Evolutionary conservation across 257 asterid species (phyloP).

Genomic region (Solanum corneliomulleri): DNA sequence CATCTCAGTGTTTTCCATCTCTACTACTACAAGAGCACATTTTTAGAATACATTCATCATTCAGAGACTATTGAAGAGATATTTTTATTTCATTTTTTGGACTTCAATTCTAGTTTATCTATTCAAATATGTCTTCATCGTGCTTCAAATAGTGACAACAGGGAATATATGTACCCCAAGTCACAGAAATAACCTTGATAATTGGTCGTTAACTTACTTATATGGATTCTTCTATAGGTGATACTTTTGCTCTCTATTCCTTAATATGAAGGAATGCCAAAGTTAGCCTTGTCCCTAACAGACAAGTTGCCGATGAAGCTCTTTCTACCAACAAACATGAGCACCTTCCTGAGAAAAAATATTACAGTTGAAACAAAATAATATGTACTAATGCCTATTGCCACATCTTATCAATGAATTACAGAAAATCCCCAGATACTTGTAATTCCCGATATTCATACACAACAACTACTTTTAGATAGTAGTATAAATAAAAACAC

Average conservation of each 20-base stretch:
- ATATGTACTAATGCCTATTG: too few species aligned
- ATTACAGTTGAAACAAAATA: too few species aligned
- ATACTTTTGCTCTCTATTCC: too few species aligned
- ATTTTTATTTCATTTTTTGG: slow-evolving; percentile 77
- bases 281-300: slow-evolving; percentile 83
- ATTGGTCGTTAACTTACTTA: not conserved
- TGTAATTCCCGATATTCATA: too few species aligned
- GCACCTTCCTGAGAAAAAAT: slow-evolving; percentile 42
- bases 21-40: slow-evolving; percentile 83
- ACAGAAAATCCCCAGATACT: too few species aligned
- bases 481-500: too few species aligned
- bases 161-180: slow-evolving; percentile 55
- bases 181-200: not conserved
- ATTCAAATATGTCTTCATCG: slow-evolving; percentile 77
- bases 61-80: slow-evolving; percentile 91
- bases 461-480: too few species aligned
- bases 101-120: slow-evolving; percentile 83
- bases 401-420: too few species aligned
- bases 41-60: slow-evolving; percentile 92
- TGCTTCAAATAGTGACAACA: slow-evolving; percentile 84
- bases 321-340: slow-evolving; percentile 80
- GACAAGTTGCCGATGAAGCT: slow-evolving; percentile 42
- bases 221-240: not conserved
- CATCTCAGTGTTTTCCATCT: slow-evolving; percentile 43
- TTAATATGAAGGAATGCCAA: slow-evolving; percentile 10